Conservation (phyloP, 2,329 filamentous ascomycete species). For the Pezicula radicicola region DNA sequence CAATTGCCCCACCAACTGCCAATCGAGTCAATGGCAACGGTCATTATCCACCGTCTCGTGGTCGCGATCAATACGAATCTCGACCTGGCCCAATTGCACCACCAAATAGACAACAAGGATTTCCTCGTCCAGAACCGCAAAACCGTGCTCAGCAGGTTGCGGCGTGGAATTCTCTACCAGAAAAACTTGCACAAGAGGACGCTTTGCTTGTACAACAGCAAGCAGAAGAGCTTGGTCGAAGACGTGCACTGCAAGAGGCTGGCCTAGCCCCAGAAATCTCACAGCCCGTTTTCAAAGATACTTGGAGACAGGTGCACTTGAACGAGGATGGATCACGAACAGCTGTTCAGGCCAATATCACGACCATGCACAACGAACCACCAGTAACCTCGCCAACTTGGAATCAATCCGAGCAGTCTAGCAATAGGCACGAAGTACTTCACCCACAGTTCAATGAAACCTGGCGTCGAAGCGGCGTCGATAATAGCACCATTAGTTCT, state of each 20-base stretch:
- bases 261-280: constrained; percentile 14
- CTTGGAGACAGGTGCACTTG: constrained; percentile 25
- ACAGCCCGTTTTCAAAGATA: constrained; percentile 24
- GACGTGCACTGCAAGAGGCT: constrained; percentile 19
- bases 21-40: constrained; percentile 18
- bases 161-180: constrained; percentile 23
- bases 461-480: constrained; percentile 3
- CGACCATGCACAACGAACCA: constrained; percentile 10
- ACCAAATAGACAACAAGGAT: constrained; percentile 21
- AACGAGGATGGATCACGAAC: constrained; percentile 26
- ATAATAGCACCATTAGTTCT: not conserved
- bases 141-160: constrained; percentile 15
- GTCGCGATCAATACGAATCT: constrained; percentile 21
- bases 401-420: constrained; percentile 5
- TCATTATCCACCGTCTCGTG: constrained; percentile 23
- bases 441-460: constrained; percentile 24
- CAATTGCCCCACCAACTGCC: constrained; percentile 29
- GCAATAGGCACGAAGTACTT: constrained; percentile 1
- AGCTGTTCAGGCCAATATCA: constrained; percentile 17
- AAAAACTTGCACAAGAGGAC: constrained; percentile 22
- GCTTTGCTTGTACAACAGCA: constrained; percentile 14
- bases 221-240: constrained; percentile 18
- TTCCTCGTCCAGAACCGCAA: constrained; percentile 8
- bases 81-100: constrained; percentile 29
- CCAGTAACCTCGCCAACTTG: not conserved